Percentiles rank a stretch among this genome's conserved stretches.
These are phyloP conservation scores for Cladochytrium replicatum DNA, from an alignment of 192 early-diverging fungal species.

Conservation along the genomic window DNA sequence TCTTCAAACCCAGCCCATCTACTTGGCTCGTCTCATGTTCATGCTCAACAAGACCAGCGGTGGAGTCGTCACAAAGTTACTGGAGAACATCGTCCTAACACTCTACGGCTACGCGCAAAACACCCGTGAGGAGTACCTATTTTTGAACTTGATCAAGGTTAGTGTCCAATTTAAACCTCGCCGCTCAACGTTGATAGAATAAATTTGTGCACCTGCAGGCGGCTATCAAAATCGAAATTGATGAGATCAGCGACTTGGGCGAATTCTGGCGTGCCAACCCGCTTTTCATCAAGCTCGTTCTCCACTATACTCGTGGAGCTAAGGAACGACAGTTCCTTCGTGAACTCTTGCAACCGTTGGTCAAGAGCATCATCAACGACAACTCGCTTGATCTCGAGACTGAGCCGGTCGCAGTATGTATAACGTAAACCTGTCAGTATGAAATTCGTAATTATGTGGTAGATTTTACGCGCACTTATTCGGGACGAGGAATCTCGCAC, in stretches of 20 bases:
- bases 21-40: constrained; percentile 82
- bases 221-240: constrained; percentile 80
- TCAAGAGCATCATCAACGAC: constrained; percentile 70
- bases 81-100: constrained; percentile 83
- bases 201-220: constrained; percentile 19
- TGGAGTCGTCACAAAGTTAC: constrained; percentile 62
- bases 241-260: constrained; percentile 64
- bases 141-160: constrained; percentile 88
- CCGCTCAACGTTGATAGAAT: neutral
- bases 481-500: constrained; percentile 83
- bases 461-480: constrained; percentile 79
- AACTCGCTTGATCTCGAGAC: constrained; percentile 78
- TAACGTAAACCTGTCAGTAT: neutral
- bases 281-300: constrained; percentile 91
- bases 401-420: constrained; percentile 48
- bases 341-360: constrained; percentile 70
- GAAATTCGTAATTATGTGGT: constrained; percentile 24
- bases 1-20: constrained; percentile 90
- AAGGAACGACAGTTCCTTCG: constrained; percentile 89
- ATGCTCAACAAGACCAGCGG: constrained; percentile 70
- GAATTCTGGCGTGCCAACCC: constrained; percentile 95
- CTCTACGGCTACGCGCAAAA: constrained; percentile 97
- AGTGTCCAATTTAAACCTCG: neutral
- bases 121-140: constrained; percentile 86
- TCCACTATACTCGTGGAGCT: constrained; percentile 90